Conservation (phyloP, 495 filamentous ascomycete genomes). For the Talaromyces liani region DNA sequence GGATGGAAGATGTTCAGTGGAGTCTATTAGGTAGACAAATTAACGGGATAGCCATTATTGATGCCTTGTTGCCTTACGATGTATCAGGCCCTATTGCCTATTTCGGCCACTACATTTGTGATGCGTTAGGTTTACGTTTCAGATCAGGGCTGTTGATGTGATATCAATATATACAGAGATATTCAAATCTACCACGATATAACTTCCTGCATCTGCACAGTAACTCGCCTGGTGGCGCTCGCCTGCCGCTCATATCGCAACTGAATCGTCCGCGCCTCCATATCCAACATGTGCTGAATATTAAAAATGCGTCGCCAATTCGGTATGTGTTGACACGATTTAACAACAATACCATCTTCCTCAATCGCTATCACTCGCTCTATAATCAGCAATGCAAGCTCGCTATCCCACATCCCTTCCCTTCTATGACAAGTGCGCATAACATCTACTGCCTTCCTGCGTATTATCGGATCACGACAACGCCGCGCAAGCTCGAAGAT, state of each 20-base stretch:
- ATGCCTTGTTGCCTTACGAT: slow-evolving; percentile 6
- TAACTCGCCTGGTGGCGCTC: background rate
- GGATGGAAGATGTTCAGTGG: background rate
- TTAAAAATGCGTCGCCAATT: slow-evolving; percentile 7
- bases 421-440: slow-evolving; percentile 4
- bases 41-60: background rate
- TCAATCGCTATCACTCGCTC: slow-evolving; percentile 9
- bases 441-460: slow-evolving; percentile 4
- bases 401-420: slow-evolving; percentile 12
- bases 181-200: background rate
- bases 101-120: background rate
- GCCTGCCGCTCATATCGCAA: background rate
- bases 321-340: slow-evolving; percentile 1
- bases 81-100: background rate
- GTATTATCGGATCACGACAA: slow-evolving; percentile 10
- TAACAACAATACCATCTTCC: slow-evolving; percentile 5
- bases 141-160: no score
- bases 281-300: background rate
- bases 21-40: background rate
- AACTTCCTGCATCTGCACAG: slow-evolving; percentile 1
- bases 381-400: slow-evolving; percentile 1
- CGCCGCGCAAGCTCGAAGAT: slow-evolving; percentile 7
- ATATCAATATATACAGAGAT: background rate
- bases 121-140: no score
- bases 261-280: background rate